phyloP scores from a whole-genome alignment of 1,139 yeast species.

The Lodderomyces elongisporus region DNA sequence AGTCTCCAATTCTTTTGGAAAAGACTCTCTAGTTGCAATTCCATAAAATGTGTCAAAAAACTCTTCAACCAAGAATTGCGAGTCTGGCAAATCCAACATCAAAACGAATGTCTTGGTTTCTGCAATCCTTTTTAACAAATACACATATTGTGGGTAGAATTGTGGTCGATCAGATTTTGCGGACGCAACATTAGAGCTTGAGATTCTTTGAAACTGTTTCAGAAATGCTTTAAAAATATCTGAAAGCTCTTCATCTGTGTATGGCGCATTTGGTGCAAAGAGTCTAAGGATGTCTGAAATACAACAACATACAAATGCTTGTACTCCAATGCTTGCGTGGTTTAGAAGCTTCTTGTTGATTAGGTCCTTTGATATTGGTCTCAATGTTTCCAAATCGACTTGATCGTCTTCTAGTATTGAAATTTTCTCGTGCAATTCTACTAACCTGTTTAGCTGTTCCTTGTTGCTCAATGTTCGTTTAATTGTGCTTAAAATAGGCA shows the following conservation, averaged over 20 bases:
- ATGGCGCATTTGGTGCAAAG: constrained; percentile 92
- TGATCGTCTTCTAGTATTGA: constrained; percentile 58
- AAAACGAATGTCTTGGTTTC: constrained; percentile 78
- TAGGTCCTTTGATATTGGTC: constrained; percentile 47
- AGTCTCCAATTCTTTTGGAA: constrained; percentile 48
- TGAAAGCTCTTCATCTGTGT: constrained; percentile 55
- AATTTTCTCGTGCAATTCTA: constrained; percentile 56
- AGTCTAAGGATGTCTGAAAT: constrained; percentile 71
- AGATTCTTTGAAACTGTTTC: constrained; percentile 54
- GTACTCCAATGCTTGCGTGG: constrained; percentile 66
- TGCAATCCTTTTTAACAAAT: constrained; percentile 63
- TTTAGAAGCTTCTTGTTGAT: constrained; percentile 53
- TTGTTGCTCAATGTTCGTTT: constrained; percentile 53
- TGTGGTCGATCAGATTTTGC: constrained; percentile 21
- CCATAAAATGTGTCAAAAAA: constrained; percentile 64
- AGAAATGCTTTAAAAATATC: constrained; percentile 62
- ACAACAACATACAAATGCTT: constrained; percentile 69
- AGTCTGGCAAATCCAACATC: constrained; percentile 68
- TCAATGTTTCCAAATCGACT: constrained; percentile 24
- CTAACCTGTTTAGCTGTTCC: constrained; percentile 43
- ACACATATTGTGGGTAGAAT: constrained; percentile 61
- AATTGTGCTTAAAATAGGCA: constrained; percentile 50
- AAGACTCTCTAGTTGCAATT: constrained; percentile 31
- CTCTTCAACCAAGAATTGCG: constrained; percentile 48
- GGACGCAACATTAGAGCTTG: constrained; percentile 50